These are phyloP conservation scores for Gentiana macrophylla DNA, from an alignment of 257 asterid genomes.

Conservation along the genomic window DNA sequence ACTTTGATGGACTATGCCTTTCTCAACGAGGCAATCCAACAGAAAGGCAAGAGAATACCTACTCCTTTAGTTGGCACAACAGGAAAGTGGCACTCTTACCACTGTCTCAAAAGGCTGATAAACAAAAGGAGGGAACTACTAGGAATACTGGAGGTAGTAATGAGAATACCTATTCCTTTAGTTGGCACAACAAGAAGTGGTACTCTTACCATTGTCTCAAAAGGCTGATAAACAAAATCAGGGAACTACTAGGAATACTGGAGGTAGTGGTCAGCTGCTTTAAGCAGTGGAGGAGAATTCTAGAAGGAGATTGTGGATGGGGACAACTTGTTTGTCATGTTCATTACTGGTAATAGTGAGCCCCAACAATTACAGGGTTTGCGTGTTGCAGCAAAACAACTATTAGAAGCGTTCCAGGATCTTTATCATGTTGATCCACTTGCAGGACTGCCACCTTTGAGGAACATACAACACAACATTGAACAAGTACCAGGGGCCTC, in stretches of 20 bases:
- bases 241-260: background rate
- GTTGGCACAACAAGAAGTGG: background rate
- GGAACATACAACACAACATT: conserved; percentile 1
- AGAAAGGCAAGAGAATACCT: too few species aligned
- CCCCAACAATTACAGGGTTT: too few species aligned
- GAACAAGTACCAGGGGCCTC: background rate
- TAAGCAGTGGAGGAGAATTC: too few species aligned
- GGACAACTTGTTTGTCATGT: too few species aligned
- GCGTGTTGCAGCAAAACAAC: background rate
- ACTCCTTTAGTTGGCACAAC: background rate
- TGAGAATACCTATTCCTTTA: too few species aligned
- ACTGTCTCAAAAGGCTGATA: background rate
- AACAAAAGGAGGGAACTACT: background rate
- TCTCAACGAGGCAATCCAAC: too few species aligned
- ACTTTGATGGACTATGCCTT: too few species aligned
- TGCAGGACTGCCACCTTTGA: background rate
- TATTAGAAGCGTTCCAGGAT: background rate
- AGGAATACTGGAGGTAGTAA: too few species aligned
- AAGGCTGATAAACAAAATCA: background rate
- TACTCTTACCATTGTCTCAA: too few species aligned
- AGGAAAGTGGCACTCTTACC: background rate
- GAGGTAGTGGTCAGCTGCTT: too few species aligned
- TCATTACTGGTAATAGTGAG: too few species aligned
- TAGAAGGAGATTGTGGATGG: too few species aligned
- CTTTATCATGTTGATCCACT: background rate